phyloP scores from a whole-genome alignment of 441 rosid species.

The Eutrema salsugineum region DNA sequence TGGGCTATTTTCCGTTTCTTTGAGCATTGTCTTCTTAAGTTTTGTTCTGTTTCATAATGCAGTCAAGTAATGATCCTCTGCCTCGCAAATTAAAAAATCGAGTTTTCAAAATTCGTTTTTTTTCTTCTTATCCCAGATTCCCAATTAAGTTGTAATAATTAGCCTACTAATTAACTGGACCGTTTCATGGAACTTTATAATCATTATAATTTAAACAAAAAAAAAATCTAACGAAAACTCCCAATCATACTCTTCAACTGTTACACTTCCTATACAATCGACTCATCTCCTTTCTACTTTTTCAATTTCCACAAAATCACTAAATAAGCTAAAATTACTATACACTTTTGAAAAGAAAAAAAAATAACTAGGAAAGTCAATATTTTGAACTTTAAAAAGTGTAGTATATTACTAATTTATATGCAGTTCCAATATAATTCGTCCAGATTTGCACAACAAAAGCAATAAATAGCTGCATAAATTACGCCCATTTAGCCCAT shows the following conservation, averaged over 20 bases:
- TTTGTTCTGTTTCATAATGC: not conserved
- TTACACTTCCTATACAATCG: constrained; percentile 13
- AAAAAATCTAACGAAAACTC: not conserved
- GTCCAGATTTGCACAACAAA: constrained; percentile 18
- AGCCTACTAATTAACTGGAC: constrained; percentile 5
- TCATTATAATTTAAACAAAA: not conserved
- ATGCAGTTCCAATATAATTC: no score
- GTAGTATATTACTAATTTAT: no score
- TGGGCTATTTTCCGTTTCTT: not conserved
- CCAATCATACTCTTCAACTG: not conserved
- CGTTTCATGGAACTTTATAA: constrained; percentile 10
- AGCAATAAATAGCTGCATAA: constrained; percentile 43
- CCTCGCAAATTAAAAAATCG: not conserved
- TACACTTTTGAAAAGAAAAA: not conserved
- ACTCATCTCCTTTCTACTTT: not conserved
- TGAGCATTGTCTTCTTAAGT: not conserved
- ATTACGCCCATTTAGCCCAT: constrained; percentile 38
- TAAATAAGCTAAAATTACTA: not conserved
- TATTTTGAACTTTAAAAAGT: not conserved
- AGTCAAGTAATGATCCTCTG: not conserved
- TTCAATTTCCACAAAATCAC: not conserved
- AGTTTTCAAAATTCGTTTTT: not conserved
- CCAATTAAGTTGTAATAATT: not conserved
- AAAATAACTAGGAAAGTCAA: not conserved
- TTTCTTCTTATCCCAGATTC: not conserved